A percentile compares a stretch with the other conserved stretches of the same genome.
phyloP scores from a whole-genome alignment of 192 early-diverging fungal genomes.

The Powellomyces hirtus region DNA sequence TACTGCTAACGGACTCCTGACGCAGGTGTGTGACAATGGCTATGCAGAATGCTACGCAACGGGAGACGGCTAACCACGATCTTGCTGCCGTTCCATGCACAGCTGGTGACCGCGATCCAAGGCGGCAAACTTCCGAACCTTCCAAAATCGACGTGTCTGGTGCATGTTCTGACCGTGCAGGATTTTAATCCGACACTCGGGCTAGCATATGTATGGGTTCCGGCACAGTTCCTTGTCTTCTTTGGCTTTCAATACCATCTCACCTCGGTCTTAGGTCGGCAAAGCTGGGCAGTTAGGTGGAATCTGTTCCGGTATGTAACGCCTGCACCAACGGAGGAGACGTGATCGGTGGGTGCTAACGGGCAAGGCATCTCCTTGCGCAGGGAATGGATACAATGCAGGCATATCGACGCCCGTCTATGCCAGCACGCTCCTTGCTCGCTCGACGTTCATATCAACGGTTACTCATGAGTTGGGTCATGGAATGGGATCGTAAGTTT shows the following conservation, averaged over 20 bases:
- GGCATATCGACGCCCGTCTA: constrained; percentile 23
- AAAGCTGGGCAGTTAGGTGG: constrained; percentile 5
- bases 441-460: constrained; percentile 21
- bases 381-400: constrained; percentile 21
- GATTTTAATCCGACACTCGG: constrained; percentile 27
- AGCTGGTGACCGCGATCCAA: not conserved
- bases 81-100: not conserved
- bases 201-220: constrained; percentile 20
- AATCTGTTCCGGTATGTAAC: constrained; percentile 14
- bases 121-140: constrained; percentile 2
- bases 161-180: constrained; percentile 28
- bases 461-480: constrained; percentile 30
- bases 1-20: not conserved
- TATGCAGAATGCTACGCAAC: not conserved
- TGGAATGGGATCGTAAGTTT: constrained; percentile 35
- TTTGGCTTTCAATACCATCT: not conserved
- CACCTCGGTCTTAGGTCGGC: not conserved
- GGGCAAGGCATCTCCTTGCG: not conserved
- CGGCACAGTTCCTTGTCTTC: not conserved
- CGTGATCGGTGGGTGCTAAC: not conserved
- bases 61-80: not conserved
- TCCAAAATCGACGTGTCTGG: constrained; percentile 6
- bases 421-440: not conserved
- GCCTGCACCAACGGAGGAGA: not conserved
- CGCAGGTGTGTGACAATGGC: not conserved